These are phyloP conservation scores for Ascochyta koolunga DNA, from an alignment of 2,329 filamentous ascomycete genomes.

Conservation along the genomic window DNA sequence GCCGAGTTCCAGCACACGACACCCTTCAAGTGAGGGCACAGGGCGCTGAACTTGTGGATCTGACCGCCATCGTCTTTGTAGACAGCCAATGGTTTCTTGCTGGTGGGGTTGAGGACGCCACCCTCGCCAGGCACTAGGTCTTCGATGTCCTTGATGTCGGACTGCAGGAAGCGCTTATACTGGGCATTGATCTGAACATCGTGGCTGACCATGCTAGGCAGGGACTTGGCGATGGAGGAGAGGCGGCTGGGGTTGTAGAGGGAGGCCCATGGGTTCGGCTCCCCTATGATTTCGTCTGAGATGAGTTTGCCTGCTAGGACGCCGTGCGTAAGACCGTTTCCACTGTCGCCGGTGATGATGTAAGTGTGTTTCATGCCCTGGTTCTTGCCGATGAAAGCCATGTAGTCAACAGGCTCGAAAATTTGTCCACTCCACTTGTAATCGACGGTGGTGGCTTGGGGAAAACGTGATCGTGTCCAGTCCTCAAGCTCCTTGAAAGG, in stretches of 20 bases:
- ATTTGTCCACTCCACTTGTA: conserved; percentile 66
- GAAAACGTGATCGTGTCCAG: conserved; percentile 62
- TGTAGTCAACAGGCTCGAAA: conserved; percentile 61
- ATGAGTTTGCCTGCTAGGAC: conserved; percentile 60
- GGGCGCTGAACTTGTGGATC: conserved; percentile 57
- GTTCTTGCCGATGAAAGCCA: conserved; percentile 64
- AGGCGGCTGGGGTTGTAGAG: conserved; percentile 60
- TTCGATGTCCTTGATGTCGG: conserved; percentile 63
- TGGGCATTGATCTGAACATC: conserved; percentile 62
- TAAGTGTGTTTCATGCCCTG: conserved; percentile 59
- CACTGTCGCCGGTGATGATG: conserved; percentile 63
- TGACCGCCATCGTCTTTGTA: conserved; percentile 63
- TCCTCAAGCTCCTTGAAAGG: conserved; percentile 59
- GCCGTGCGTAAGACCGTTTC: conserved; percentile 64
- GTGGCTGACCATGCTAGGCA: conserved; percentile 56
- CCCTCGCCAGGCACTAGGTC: conserved; percentile 58
- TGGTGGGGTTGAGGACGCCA: conserved; percentile 59
- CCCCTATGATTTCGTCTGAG: conserved; percentile 59
- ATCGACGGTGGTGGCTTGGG: conserved; percentile 56
- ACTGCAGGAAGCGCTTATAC: conserved; percentile 61
- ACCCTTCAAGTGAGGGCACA: conserved; percentile 63
- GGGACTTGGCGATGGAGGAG: conserved; percentile 52
- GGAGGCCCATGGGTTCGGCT: conserved; percentile 56
- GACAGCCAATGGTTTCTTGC: conserved; percentile 58
- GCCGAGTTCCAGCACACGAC: conserved; percentile 62